A percentile compares a stretch with the other conserved stretches of the same genome.
These are phyloP conservation scores for Rhinocladiella similis DNA, from an alignment of 2,329 filamentous ascomycete genomes.

Conservation along the genomic window DNA sequence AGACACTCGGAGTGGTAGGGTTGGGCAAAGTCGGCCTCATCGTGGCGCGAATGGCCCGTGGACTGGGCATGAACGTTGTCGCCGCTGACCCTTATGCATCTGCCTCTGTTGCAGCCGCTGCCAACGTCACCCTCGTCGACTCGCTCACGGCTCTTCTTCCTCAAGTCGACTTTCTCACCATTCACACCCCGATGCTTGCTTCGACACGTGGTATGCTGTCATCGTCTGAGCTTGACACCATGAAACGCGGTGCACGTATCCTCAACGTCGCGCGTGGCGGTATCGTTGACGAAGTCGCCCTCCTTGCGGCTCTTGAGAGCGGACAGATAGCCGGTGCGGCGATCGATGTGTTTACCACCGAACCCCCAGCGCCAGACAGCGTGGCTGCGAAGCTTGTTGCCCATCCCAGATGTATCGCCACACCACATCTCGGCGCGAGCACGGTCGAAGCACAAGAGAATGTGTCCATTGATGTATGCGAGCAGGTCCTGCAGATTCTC, in stretches of 20 bases:
- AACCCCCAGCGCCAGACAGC: slow-evolving; percentile 66
- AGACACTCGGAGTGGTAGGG: slow-evolving; percentile 74
- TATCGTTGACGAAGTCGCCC: slow-evolving; percentile 74
- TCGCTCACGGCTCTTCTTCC: slow-evolving; percentile 63
- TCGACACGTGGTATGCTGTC: slow-evolving; percentile 74
- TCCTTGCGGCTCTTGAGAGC: slow-evolving; percentile 68
- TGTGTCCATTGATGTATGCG: slow-evolving; percentile 78
- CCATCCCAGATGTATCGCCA: slow-evolving; percentile 73
- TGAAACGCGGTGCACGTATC: slow-evolving; percentile 73
- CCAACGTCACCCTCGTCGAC: slow-evolving; percentile 64
- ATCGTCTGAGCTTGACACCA: slow-evolving; percentile 63
- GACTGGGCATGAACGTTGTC: slow-evolving; percentile 72
- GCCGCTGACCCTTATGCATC: slow-evolving; percentile 79
- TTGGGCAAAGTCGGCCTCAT: slow-evolving; percentile 80
- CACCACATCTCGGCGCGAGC: slow-evolving; percentile 76
- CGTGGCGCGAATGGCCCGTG: slow-evolving; percentile 75
- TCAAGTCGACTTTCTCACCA: slow-evolving; percentile 72
- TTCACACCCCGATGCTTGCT: slow-evolving; percentile 77
- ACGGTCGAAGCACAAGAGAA: slow-evolving; percentile 84
- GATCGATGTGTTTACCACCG: slow-evolving; percentile 76
- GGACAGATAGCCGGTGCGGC: slow-evolving; percentile 75
- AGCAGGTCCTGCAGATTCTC: slow-evolving; percentile 73
- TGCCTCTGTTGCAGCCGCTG: slow-evolving; percentile 66
- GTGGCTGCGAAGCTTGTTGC: slow-evolving; percentile 63
- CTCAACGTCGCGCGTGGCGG: slow-evolving; percentile 79